Base-by-base conservation (phyloP, 768 basidiomycete genomes). In the Serpula lacrymans region DNA sequence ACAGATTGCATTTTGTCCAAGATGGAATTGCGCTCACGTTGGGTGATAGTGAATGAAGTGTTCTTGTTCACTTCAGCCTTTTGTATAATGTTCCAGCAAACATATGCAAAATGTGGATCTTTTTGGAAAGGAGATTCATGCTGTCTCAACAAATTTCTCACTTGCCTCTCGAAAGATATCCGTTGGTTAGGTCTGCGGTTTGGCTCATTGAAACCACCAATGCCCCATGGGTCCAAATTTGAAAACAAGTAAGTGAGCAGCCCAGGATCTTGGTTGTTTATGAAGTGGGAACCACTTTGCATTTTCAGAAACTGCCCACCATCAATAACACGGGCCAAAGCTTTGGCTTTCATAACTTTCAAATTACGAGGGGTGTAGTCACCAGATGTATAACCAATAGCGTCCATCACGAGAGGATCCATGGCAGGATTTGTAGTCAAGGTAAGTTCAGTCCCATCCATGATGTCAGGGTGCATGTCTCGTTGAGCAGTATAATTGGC, bases 91-190 rank as follows among this genome's bases (percentile, higher is more conserved):
- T 33, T 6, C n/a, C 40, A 51, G 35, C 37, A 51, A 2, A 53
- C 43, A 18, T 48, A 53, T 0, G 44, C 52, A 23, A 53, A 53
- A 13, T 46, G 37, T 0, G 46, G 29, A 37, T 39, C 48, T 14
- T 14, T 33, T 18, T n/a, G 9, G 30, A 48, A 48, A 3, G 34
- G 47, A 2, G 37, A 30, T 14, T 41, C 39, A 8, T 38, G 24
- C 3, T 37, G 14, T 5, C 13, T 9, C 13, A 45, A 6, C 31
- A 33, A 33, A 14, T 33, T n/a, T n/a, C n/a, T n/a, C n/a, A n/a
- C n/a, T n/a, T n/a, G n/a, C n/a, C n/a, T n/a, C n/a, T n/a, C n/a
- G n/a, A n/a, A n/a, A n/a, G n/a, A n/a, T n/a, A n/a, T n/a, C n/a
- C n/a, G 22, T 12, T 28, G 6, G 11, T 29, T 26, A 6, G 41